These are phyloP conservation scores for Plectosphaerella plurivora DNA, from an alignment of 2,329 filamentous ascomycete species.

Conservation along the genomic window DNA sequence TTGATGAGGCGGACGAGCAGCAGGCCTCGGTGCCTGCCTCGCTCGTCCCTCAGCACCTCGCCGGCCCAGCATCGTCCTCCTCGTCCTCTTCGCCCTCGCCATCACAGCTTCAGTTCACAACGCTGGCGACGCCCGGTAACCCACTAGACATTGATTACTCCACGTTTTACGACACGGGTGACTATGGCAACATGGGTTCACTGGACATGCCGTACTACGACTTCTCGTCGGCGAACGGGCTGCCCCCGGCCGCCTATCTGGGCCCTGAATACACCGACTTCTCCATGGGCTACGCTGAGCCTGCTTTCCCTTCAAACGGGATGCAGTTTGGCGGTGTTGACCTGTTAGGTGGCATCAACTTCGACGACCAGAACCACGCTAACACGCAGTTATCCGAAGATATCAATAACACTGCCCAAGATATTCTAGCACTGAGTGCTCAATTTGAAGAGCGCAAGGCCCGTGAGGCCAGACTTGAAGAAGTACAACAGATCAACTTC, in stretches of 20 bases:
- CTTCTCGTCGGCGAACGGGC: conserved; percentile 7
- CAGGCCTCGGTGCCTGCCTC: neutral
- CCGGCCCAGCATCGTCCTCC: conserved; percentile 1
- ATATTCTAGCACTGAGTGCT: neutral
- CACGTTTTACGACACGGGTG: conserved; percentile 24
- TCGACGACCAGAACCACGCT: conserved; percentile 22
- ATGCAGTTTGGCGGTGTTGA: conserved; percentile 19
- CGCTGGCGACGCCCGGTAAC: conserved; percentile 13
- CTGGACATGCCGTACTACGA: conserved; percentile 29
- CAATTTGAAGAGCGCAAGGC: neutral
- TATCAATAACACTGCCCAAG: conserved; percentile 10
- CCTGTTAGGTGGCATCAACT: conserved; percentile 25
- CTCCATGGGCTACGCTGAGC: conserved; percentile 8
- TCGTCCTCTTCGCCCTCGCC: no score
- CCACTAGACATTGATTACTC: conserved; percentile 25
- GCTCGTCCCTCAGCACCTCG: neutral
- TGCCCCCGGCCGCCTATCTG: neutral
- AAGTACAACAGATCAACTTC: no score
- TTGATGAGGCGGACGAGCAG: conserved; percentile 21
- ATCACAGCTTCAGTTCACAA: conserved; percentile 2
- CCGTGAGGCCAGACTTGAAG: neutral
- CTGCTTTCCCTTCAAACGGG: conserved; percentile 7
- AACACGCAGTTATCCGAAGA: conserved; percentile 22
- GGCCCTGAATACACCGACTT: neutral
- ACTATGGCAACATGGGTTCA: conserved; percentile 24